Base-by-base conservation (phyloP, 2,329 filamentous ascomycete genomes). In the Fusarium armeniacum region DNA sequence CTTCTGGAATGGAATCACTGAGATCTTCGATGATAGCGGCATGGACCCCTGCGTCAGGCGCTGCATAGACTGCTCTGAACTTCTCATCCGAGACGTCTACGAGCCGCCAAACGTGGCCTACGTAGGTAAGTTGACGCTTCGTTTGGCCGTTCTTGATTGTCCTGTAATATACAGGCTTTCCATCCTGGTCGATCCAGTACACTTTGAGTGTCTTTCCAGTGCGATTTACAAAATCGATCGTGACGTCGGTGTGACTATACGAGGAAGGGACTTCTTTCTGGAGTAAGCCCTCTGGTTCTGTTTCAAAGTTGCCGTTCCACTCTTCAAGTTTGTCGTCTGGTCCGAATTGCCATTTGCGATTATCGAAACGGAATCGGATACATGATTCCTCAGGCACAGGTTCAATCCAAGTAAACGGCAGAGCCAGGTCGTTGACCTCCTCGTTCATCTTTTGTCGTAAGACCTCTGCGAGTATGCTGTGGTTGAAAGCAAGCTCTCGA, bases 321-420 rank as follows among this genome's bases (percentile, higher is more conserved):
- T 69, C 65, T 44, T 28, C 58, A 11, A 76, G 49, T 11, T 22
- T 52, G 3, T 64, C 53, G 1, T 61, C 65, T n/a, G 62, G 62
- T 1, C 57, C 60, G 20, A 68, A 76, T 32, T 72, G 60, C 67
- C 69, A 73, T 16, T 69, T 71, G 35, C 58, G 58, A 1, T 55
- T 65, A 4, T 58, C 55, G 18, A 64, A 62, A 30, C 58, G 44
- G 44, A 77, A 77, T 5, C 70, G 61, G 3, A 71, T 33, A 35
- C 47, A 72, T 16, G 62, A 56, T 18, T 44, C 40, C 6, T 66
- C 60, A 2, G 58, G 36, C 2, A 44, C 52, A 2, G 69, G 44
- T 18, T 77, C 67, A 12, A 77, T 70, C 64, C 69, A 76, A 4
- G 54, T 58, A 32, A 77, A 70, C 4, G 75, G 70, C 5, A 76